phyloP scores from a whole-genome alignment of 768 basidiomycete genomes.

The Macrolepiota dolichaula region DNA sequence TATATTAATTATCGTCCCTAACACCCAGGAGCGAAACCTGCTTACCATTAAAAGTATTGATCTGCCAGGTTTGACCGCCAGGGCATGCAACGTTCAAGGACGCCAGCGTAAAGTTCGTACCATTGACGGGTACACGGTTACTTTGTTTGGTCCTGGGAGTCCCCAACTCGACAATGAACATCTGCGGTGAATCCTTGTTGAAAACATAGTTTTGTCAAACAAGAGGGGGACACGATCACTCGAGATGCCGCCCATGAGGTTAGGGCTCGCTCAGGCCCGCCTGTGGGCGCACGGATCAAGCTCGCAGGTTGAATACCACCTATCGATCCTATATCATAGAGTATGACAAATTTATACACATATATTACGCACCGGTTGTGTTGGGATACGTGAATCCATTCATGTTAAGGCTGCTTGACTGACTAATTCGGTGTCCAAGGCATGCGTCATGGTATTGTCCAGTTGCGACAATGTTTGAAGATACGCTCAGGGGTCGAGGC shows the following conservation, averaged over 20 bases:
- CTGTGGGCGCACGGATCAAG: not conserved
- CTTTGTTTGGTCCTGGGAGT: not conserved
- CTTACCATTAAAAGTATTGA: not conserved
- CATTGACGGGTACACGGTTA: not conserved
- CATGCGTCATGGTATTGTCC: not conserved
- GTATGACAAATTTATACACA: not conserved
- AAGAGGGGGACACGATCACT: not conserved
- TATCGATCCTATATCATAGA: not conserved
- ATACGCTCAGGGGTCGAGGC: not conserved
- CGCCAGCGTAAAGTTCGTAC: not conserved
- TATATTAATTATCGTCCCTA: not conserved
- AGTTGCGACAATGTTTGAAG: not conserved
- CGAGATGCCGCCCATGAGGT: not conserved
- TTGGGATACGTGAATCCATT: not conserved
- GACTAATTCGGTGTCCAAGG: not conserved
- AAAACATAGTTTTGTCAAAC: conserved; percentile 1
- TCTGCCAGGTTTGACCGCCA: not conserved
- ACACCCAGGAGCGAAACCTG: not conserved
- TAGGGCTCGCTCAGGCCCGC: not conserved
- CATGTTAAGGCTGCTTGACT: not conserved
- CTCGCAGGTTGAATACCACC: conserved; percentile 1
- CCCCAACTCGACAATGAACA: not conserved
- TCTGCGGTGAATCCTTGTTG: conserved; percentile 5
- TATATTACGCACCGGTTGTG: not conserved
- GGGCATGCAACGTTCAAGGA: not conserved